Evolutionary conservation across 1,284 basidiomycete species (phyloP).

Genomic region (Mycena citricolor): DNA sequence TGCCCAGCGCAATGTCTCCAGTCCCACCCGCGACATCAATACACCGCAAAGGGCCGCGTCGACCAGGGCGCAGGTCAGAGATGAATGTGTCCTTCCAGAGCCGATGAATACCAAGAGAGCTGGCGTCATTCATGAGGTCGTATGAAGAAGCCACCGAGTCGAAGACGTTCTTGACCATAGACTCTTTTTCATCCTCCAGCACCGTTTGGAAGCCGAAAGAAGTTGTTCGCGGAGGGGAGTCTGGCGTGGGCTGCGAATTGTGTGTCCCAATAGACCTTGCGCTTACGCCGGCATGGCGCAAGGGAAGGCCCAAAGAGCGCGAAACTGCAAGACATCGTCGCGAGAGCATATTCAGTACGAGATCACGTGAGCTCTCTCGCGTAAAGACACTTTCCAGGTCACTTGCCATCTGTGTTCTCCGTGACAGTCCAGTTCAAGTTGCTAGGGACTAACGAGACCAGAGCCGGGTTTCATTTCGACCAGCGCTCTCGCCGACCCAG

Average conservation of each 20-base stretch:
- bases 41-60: slow-evolving; percentile 70
- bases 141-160: slow-evolving; percentile 95
- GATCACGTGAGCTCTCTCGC: no score
- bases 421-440: no score
- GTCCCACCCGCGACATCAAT: slow-evolving; percentile 98
- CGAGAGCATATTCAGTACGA: no score
- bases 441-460: no score
- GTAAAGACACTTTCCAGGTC: no score
- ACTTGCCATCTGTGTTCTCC: no score
- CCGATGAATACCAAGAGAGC: slow-evolving; percentile 94
- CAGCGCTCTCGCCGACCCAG: no score
- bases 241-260: slow-evolving; percentile 11
- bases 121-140: slow-evolving; percentile 98
- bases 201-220: slow-evolving; percentile 95
- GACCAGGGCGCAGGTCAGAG: slow-evolving; percentile 75
- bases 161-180: slow-evolving; percentile 88
- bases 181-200: slow-evolving; percentile 75
- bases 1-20: slow-evolving; percentile 94
- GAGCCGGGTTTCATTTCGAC: no score
- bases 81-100: slow-evolving; percentile 98
- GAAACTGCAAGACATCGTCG: no score
- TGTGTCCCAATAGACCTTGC: no score
- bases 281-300: no score
- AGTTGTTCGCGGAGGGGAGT: slow-evolving; percentile 46
- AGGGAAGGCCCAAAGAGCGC: no score